Evolutionary conservation across 768 basidiomycete species (phyloP).

Genomic region (Pluteus cervinus): DNA sequence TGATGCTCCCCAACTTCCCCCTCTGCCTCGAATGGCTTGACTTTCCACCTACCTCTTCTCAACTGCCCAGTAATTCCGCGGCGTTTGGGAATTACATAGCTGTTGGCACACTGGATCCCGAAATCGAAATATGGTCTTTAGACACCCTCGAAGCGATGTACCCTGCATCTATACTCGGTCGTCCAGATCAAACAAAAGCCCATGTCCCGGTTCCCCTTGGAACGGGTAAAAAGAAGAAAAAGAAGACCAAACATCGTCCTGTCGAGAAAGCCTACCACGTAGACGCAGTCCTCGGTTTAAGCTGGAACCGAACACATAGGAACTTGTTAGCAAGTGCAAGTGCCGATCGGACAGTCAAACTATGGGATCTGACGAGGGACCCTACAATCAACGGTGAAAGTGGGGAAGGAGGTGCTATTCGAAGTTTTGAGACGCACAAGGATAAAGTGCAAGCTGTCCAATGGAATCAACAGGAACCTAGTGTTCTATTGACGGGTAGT

Average conservation of each 20-base stretch:
- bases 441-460: constrained; percentile 96
- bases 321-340: constrained; percentile 88
- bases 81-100: constrained; percentile 86
- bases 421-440: constrained; percentile 81
- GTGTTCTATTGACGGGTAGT: constrained; percentile 86
- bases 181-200: constrained; percentile 76
- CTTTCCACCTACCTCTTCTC: constrained; percentile 69
- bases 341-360: constrained; percentile 92
- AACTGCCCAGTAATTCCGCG: constrained; percentile 21
- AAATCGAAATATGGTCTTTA: constrained; percentile 98
- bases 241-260: constrained; percentile 68
- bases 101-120: constrained; percentile 94
- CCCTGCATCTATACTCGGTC: constrained; percentile 85
- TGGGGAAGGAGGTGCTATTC: constrained; percentile 61
- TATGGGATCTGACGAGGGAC: constrained; percentile 88
- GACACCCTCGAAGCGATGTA: constrained; percentile 93
- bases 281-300: constrained; percentile 87
- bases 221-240: constrained; percentile 96
- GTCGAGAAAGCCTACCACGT: constrained; percentile 73
- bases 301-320: constrained; percentile 89
- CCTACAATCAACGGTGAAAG: constrained; percentile 37
- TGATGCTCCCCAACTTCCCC: constrained; percentile 96
- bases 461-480: constrained; percentile 89
- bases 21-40: constrained; percentile 99
- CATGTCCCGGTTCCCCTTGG: constrained; percentile 75